Evolutionary conservation across 208 protist genomes (phyloP).

Genomic region (Leishmania gerbilli): DNA sequence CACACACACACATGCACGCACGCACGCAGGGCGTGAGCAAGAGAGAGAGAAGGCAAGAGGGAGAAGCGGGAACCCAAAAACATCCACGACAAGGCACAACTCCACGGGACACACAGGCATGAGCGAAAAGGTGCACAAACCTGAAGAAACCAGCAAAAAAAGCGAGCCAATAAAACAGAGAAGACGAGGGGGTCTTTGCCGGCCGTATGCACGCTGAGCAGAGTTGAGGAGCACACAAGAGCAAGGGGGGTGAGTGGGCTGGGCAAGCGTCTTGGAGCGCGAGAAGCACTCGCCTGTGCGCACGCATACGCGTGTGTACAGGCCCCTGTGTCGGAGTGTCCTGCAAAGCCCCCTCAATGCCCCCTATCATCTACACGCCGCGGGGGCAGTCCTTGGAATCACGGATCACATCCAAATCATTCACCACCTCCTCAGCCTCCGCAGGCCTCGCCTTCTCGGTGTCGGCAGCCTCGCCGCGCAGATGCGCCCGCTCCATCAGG

Average conservation of each 20-base stretch:
- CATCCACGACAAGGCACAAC: too few species aligned
- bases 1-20: background rate
- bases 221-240: background rate
- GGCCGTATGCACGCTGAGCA: background rate
- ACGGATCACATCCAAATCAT: background rate
- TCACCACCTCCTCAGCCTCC: background rate
- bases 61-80: background rate
- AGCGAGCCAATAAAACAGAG: too few species aligned
- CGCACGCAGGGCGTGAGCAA: background rate
- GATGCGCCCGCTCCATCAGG: constrained; percentile 44
- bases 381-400: background rate
- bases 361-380: background rate
- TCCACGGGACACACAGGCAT: too few species aligned
- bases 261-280: background rate
- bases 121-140: too few species aligned
- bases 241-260: background rate
- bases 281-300: background rate
- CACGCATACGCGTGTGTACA: background rate
- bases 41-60: background rate
- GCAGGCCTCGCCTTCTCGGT: background rate
- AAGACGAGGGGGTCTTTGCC: background rate
- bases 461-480: constrained; percentile 28
- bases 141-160: too few species aligned
- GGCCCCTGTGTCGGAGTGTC: background rate
- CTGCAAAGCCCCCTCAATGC: background rate